Evolutionary conservation across 805 yeast genomes (phyloP).

Genomic region (Yarrowia bubula): DNA sequence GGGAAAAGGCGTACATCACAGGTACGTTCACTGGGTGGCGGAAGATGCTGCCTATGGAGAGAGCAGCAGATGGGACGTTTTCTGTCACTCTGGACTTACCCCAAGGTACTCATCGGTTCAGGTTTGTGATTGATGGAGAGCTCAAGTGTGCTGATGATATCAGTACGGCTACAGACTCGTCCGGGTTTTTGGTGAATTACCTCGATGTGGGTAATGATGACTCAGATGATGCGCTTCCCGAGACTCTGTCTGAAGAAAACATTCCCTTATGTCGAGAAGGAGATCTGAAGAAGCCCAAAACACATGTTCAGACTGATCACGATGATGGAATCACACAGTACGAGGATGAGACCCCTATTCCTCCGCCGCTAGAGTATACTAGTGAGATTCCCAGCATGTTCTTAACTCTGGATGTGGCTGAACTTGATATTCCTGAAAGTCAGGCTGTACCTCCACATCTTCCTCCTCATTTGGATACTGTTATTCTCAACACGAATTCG

Average conservation of each 20-base stretch:
- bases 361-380: conserved; percentile 31
- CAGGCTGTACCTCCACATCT: conserved; percentile 77
- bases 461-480: conserved; percentile 88
- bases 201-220: conserved; percentile 39
- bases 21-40: conserved; percentile 98
- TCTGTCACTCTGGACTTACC: conserved; percentile 46
- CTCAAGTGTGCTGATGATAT: conserved; percentile 80
- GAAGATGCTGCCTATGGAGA: conserved; percentile 82
- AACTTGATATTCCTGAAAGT: conserved; percentile 34
- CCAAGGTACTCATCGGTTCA: conserved; percentile 87
- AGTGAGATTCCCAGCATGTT: conserved; percentile 37
- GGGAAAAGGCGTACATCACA: conserved; percentile 85
- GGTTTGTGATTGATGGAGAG: conserved; percentile 93
- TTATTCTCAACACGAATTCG: conserved; percentile 60
- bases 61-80: conserved; percentile 37
- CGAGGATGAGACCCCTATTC: background rate
- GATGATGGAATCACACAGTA: conserved; percentile 21
- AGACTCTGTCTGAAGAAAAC: background rate
- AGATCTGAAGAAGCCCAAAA: background rate
- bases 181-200: conserved; percentile 93
- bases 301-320: background rate
- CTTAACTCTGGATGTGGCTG: conserved; percentile 32
- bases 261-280: conserved; percentile 7
- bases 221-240: background rate
- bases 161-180: conserved; percentile 96